Evolutionary conservation across 441 rosid species (phyloP).

Genomic region (Syzygium malaccense): DNA sequence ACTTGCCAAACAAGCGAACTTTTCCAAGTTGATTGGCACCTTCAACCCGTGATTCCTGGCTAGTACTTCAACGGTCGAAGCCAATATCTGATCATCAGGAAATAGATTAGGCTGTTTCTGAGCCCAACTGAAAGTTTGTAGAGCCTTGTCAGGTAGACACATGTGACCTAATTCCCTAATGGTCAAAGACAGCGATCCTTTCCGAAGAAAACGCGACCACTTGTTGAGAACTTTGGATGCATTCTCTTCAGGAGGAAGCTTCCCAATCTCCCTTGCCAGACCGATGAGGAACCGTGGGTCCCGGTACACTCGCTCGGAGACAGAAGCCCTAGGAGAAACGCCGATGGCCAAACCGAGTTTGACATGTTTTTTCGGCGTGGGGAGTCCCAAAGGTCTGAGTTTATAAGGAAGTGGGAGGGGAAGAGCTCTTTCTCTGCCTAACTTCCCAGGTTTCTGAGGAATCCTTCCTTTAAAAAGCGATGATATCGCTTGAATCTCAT

Average conservation of each 20-base stretch:
- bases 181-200: conserved; percentile 64
- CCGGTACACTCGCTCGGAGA: conserved; percentile 36
- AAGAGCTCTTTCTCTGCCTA: conserved; percentile 49
- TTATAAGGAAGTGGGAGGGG: conserved; percentile 84
- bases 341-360: conserved; percentile 10
- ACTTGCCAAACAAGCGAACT: conserved; percentile 43
- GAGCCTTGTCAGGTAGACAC: conserved; percentile 64
- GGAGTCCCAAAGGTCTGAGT: conserved; percentile 58
- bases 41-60: conserved; percentile 56
- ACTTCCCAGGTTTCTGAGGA: conserved; percentile 66
- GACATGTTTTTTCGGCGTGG: conserved; percentile 42
- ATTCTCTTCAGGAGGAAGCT: conserved; percentile 33
- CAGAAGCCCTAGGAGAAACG: conserved; percentile 26
- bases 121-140: conserved; percentile 79
- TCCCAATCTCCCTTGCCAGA: conserved; percentile 66
- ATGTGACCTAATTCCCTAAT: conserved; percentile 70
- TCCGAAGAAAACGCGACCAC: conserved; percentile 50
- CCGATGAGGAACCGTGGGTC: conserved; percentile 51
- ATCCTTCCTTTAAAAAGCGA: conserved; percentile 75
- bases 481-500: conserved; percentile 69
- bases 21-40: conserved; percentile 43
- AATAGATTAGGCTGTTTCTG: conserved; percentile 55
- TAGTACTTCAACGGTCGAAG: conserved; percentile 65
- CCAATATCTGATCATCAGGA: conserved; percentile 66
- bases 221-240: conserved; percentile 50